Percentiles rank a stretch among this genome's conserved stretches.
Evolutionary conservation across 164 flowering plant genomes (phyloP).

Genomic region (Taxillus chinensis): DNA sequence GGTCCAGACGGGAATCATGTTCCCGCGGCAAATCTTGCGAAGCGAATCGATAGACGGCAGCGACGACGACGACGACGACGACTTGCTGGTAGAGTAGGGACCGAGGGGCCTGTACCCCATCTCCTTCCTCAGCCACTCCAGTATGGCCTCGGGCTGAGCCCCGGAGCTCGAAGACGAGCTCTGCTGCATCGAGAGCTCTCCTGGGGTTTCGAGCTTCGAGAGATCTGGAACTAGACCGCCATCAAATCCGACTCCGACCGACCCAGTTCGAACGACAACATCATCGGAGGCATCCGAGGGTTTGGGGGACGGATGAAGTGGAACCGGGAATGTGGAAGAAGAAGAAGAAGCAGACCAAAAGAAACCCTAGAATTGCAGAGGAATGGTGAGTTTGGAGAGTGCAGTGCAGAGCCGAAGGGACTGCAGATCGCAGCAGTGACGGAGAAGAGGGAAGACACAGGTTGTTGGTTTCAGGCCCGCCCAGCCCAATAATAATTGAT

Average conservation of each 20-base stretch:
- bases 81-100: conserved; percentile 32
- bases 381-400: no score
- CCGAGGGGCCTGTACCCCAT: conserved; percentile 87
- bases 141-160: conserved; percentile 71
- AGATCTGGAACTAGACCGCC: not conserved
- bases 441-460: no score
- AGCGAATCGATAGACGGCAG: conserved; percentile 60
- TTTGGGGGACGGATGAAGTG: no score
- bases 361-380: no score
- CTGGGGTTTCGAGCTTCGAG: conserved; percentile 9
- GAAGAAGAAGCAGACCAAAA: no score
- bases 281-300: no score
- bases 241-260: not conserved
- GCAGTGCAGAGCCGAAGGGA: no score
- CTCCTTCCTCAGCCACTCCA: conserved; percentile 92
- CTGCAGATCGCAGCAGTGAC: no score
- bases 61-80: conserved; percentile 10
- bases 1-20: conserved; percentile 85
- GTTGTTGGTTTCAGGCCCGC: no score
- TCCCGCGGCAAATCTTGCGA: conserved; percentile 78
- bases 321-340: no score
- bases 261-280: no score
- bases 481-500: no score
- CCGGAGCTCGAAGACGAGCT: conserved; percentile 23
- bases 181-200: conserved; percentile 35